Conservation (phyloP, 192 early-diverging fungal species). For the Coemansia erecta region DNA sequence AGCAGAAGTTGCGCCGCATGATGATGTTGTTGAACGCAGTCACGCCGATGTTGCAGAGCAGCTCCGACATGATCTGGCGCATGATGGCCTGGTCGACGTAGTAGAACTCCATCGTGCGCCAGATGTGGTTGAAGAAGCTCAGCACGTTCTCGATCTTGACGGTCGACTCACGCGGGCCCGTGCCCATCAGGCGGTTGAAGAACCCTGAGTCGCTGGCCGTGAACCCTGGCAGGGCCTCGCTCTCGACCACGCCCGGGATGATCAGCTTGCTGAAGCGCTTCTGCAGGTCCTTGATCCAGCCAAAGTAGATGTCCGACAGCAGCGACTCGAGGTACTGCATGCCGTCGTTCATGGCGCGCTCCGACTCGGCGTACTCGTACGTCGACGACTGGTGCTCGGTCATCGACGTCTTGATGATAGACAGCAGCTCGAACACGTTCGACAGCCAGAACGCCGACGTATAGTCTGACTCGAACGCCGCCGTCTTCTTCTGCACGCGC, state of each 20-base stretch:
- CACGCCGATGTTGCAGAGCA: conserved; percentile 93
- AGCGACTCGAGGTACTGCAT: conserved; percentile 89
- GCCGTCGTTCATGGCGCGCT: conserved; percentile 80
- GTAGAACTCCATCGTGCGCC: conserved; percentile 95
- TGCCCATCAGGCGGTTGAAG: conserved; percentile 85
- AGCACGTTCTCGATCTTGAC: conserved; percentile 95
- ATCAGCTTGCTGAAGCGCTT: conserved; percentile 93
- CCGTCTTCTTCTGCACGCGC: conserved; percentile 71
- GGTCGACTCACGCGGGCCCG: conserved; percentile 64
- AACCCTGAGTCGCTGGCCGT: conserved; percentile 89
- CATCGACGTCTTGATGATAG: conserved; percentile 77
- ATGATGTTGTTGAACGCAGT: conserved; percentile 96
- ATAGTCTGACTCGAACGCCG: conserved; percentile 53
- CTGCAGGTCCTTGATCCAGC: conserved; percentile 97
- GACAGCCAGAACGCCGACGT: conserved; percentile 94
- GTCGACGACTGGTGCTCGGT: conserved; percentile 68
- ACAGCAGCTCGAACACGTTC: conserved; percentile 93
- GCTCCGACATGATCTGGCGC: conserved; percentile 90
- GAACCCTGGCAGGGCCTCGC: conserved; percentile 92
- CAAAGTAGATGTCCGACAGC: conserved; percentile 93
- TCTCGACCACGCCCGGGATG: conserved; percentile 94
- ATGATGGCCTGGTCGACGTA: conserved; percentile 91
- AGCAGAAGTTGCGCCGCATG: conserved; percentile 98
- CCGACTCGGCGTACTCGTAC: conserved; percentile 63
- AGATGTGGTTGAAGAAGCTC: conserved; percentile 91